Evolutionary conservation across 78 protist species (phyloP).

Genomic region (Neovahlkampfia damariscottae): DNA sequence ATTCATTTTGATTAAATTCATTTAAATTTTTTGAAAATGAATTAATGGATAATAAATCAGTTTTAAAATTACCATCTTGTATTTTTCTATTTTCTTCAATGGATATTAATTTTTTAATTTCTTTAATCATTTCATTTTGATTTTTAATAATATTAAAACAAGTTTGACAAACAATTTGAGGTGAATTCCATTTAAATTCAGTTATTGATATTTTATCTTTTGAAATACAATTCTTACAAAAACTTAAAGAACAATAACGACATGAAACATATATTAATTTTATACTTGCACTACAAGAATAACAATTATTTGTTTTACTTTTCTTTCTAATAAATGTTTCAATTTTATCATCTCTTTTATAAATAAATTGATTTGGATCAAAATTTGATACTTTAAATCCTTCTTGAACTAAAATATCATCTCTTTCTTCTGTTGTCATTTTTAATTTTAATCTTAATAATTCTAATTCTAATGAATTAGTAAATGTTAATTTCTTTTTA

Average conservation of each 20-base stretch:
- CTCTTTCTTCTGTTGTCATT: neutral
- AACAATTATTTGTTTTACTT: neutral
- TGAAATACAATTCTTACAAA: conserved; percentile 20
- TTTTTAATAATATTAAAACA: neutral
- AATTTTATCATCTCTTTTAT: conserved; percentile 1
- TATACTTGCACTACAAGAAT: neutral
- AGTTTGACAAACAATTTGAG: neutral
- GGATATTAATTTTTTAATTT: neutral
- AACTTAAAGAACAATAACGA: conserved; percentile 12
- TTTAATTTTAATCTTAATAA: neutral
- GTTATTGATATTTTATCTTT: neutral
- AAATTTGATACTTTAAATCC: neutral
- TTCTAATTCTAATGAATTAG: neutral
- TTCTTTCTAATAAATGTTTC: conserved; percentile 3
- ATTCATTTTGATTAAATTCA: neutral
- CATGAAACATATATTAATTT: conserved; percentile 6
- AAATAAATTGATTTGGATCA: neutral
- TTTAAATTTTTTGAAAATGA: neutral
- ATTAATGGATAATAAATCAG: neutral
- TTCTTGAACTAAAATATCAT: neutral
- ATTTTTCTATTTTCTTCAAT: too few relatives aligned
- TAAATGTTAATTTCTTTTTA: neutral
- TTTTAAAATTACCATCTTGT: neutral
- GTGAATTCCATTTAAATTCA: conserved; percentile 12
- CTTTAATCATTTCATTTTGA: neutral